Base-by-base conservation (phyloP, 768 basidiomycete genomes). In the Infundibulicybe gibba region DNA sequence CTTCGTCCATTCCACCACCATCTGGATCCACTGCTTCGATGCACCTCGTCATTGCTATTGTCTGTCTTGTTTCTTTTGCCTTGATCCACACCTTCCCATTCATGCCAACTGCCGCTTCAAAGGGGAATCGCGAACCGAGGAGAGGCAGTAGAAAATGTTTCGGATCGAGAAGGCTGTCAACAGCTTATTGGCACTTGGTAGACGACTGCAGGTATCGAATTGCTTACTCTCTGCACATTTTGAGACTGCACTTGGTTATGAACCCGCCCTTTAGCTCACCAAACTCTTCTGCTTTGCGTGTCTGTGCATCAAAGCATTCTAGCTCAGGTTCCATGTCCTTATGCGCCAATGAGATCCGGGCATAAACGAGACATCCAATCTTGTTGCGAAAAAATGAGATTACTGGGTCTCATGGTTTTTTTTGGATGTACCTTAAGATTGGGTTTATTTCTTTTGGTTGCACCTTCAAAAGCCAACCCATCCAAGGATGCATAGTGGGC, bases 291-390 rank as follows among this genome's bases (percentile, higher is more conserved):
- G 93, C 71, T 65, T 97, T 98, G 52, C 82, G 85, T 19, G 90
- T 92, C 55, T 93, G 87, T 2, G 92, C 90, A 59, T 97, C 91
- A 56, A 97, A 91, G 62, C 97, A 99, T 61, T 97, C 93, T 8
- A 99, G 71, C 60, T 99, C 97, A 1, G 97, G 94, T 45, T 99
- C 97, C 90, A 97, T 94, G 63, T 98, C 94, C 58, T 93, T 90
- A 59, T 94, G 92, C 5, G 97, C 94, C 16, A 95, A 71, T 12
- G 93, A 93, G 25, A 99, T 85, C 19, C 94, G 81, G 0, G 93
- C 93, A 62, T 95, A 98, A 1, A 99, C 79, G 30, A 97, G 67
- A 3, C 87, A 81, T 21, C 95, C 95, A 40, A 97, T 84, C 95
- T 97, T 54, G 3, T 25, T 25, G 25, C 25, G 21, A 42, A 14